Percentiles rank a stretch among this genome's conserved stretches.
phyloP scores from a whole-genome alignment of 108 stramenopile species.

The Pseudonitzschia multistriata region DNA sequence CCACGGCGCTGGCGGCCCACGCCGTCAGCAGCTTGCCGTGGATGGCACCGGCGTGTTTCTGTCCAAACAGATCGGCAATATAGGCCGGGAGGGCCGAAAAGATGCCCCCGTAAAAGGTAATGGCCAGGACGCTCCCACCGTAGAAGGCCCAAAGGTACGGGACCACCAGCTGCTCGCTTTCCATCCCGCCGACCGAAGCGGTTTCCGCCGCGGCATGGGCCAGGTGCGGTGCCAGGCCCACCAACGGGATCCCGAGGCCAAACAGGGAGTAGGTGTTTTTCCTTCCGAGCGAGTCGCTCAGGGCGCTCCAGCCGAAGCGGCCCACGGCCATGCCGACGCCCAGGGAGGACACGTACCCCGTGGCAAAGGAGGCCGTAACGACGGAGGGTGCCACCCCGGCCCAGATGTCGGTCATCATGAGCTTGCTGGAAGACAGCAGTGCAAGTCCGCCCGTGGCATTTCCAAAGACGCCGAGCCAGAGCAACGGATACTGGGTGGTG shows the following conservation, averaged over 20 bases:
- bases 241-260: constrained; percentile 62
- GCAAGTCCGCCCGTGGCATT: constrained; percentile 76
- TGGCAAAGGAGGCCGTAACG: constrained; percentile 62
- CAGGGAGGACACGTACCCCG: constrained; percentile 68
- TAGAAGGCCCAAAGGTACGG: constrained; percentile 66
- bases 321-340: constrained; percentile 76
- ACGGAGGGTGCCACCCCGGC: constrained; percentile 64
- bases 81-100: constrained; percentile 78
- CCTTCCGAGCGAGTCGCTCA: constrained; percentile 69
- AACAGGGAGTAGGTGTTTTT: constrained; percentile 64
- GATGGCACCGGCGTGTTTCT: constrained; percentile 73
- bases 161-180: constrained; percentile 16
- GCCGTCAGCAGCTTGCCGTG: constrained; percentile 76
- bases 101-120: constrained; percentile 79
- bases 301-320: constrained; percentile 76
- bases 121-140: constrained; percentile 55
- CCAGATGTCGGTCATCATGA: constrained; percentile 85
- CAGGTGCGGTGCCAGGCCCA: constrained; percentile 43
- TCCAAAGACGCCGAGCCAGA: constrained; percentile 73
- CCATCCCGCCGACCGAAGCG: too few species aligned
- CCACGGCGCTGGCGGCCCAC: constrained; percentile 58
- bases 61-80: constrained; percentile 83
- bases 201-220: constrained; percentile 40
- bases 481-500: constrained; percentile 73
- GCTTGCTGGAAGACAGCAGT: constrained; percentile 72